Evolutionary conservation across 805 yeast species (phyloP).

Genomic region (Yarrowia hollandica): DNA sequence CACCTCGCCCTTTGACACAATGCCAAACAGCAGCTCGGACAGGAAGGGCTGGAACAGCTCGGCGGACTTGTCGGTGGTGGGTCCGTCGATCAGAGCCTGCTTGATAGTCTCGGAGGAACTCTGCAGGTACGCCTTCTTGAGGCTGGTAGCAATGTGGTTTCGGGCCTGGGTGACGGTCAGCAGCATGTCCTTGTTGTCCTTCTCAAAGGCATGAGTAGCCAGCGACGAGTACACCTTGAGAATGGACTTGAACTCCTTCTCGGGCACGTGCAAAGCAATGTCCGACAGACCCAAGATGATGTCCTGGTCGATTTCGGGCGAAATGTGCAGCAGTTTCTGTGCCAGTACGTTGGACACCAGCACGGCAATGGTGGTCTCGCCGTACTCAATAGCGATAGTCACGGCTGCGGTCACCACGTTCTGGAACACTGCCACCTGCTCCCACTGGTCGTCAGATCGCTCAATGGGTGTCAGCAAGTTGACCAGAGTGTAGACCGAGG

Average conservation of each 20-base stretch:
- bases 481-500: slow-evolving; percentile 79
- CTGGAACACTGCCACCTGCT: slow-evolving; percentile 47
- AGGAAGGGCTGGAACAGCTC: slow-evolving; percentile 60
- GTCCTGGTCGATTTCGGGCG: slow-evolving; percentile 53
- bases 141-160: slow-evolving; percentile 37
- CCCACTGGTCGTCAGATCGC: slow-evolving; percentile 29
- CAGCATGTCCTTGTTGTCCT: slow-evolving; percentile 43
- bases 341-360: slow-evolving; percentile 78
- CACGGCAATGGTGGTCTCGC: slow-evolving; percentile 70
- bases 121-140: slow-evolving; percentile 53
- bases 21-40: slow-evolving; percentile 62
- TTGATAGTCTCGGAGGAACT: slow-evolving; percentile 35
- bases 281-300: slow-evolving; percentile 63
- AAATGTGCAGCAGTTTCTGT: slow-evolving; percentile 60
- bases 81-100: slow-evolving; percentile 32
- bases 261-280: slow-evolving; percentile 61
- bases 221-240: slow-evolving; percentile 49
- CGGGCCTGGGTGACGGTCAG: slow-evolving; percentile 33
- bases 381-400: slow-evolving; percentile 63
- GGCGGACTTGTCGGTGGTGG: slow-evolving; percentile 33
- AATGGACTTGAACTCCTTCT: slow-evolving; percentile 66
- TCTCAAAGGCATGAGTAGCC: slow-evolving; percentile 46
- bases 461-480: slow-evolving; percentile 59
- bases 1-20: slow-evolving; percentile 78
- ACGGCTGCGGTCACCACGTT: slow-evolving; percentile 71